Evolutionary conservation across 768 basidiomycete species (phyloP).

Genomic region (Lactarius sanguifluus): DNA sequence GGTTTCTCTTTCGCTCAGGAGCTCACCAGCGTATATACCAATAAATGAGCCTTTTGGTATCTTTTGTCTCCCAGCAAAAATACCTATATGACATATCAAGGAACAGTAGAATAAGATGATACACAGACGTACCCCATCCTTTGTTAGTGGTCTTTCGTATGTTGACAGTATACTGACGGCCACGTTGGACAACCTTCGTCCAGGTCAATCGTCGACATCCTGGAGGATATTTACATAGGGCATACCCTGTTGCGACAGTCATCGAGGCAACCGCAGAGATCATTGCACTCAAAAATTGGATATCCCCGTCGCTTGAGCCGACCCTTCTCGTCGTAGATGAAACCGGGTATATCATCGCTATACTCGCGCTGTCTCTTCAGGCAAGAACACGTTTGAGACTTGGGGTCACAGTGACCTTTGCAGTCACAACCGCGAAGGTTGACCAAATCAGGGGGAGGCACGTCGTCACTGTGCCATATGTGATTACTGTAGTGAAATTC

Average conservation of each 20-base stretch:
- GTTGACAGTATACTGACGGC: slow-evolving; percentile 59
- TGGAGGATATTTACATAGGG: slow-evolving; percentile 12
- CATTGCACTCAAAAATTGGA: slow-evolving; percentile 88
- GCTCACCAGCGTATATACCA: slow-evolving; percentile 84
- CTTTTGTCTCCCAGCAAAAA: slow-evolving; percentile 63
- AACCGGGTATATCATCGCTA: slow-evolving; percentile 49
- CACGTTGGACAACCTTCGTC: slow-evolving; percentile 77
- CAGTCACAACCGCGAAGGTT: slow-evolving; percentile 71
- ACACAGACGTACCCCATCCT: slow-evolving; percentile 71
- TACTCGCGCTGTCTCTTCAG: slow-evolving; percentile 52
- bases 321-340: slow-evolving; percentile 67
- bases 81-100: slow-evolving; percentile 46
- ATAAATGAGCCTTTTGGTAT: slow-evolving; percentile 72
- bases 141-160: slow-evolving; percentile 73
- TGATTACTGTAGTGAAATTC: slow-evolving; percentile 87
- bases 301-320: slow-evolving; percentile 45
- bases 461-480: slow-evolving; percentile 69
- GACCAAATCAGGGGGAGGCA: slow-evolving; percentile 61
- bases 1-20: slow-evolving; percentile 65
- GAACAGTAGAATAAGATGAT: not conserved
- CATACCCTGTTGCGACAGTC: slow-evolving; percentile 80
- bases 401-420: slow-evolving; percentile 71
- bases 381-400: slow-evolving; percentile 71
- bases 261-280: slow-evolving; percentile 74
- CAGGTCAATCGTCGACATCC: not conserved